These are phyloP conservation scores for Umbelopsis vinacea DNA, from an alignment of 192 early-diverging fungal species.

Conservation along the genomic window DNA sequence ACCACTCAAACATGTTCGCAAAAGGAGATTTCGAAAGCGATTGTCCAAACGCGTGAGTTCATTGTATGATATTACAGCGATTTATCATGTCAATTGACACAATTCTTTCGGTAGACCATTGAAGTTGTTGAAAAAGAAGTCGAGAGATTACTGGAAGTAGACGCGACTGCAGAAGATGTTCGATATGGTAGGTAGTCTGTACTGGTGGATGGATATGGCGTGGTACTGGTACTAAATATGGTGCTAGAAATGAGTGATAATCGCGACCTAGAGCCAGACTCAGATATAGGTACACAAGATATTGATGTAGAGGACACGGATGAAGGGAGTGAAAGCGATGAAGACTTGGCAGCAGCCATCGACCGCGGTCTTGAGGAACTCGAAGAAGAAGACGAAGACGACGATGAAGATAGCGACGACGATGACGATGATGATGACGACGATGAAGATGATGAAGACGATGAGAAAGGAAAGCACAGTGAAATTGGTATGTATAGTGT, in stretches of 20 bases:
- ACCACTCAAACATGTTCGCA: slow-evolving; percentile 76
- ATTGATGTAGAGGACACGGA: slow-evolving; percentile 51
- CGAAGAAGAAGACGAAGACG: slow-evolving; percentile 54
- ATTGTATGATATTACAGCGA: background rate
- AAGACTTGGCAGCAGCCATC: slow-evolving; percentile 48
- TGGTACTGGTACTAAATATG: slow-evolving; percentile 30
- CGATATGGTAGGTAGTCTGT: slow-evolving; percentile 52
- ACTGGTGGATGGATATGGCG: slow-evolving; percentile 25
- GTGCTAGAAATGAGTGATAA: slow-evolving; percentile 42
- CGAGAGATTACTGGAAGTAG: slow-evolving; percentile 74
- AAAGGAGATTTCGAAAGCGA: slow-evolving; percentile 79
- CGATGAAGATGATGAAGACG: slow-evolving; percentile 54
- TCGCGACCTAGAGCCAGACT: slow-evolving; percentile 36
- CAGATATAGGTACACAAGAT: slow-evolving; percentile 41
- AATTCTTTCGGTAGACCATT: slow-evolving; percentile 56
- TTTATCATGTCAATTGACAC: background rate
- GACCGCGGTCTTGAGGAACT: slow-evolving; percentile 50
- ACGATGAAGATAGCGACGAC: slow-evolving; percentile 56
- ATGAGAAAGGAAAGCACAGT: slow-evolving; percentile 38
- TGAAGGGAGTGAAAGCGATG: slow-evolving; percentile 46
- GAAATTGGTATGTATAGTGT: slow-evolving; percentile 42
- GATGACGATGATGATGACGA: slow-evolving; percentile 57
- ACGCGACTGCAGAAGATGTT: slow-evolving; percentile 74
- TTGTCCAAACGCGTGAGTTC: slow-evolving; percentile 69
- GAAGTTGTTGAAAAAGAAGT: slow-evolving; percentile 87